Conservation (phyloP, 257 asterid genomes). For the Penstemon newberryi region DNA sequence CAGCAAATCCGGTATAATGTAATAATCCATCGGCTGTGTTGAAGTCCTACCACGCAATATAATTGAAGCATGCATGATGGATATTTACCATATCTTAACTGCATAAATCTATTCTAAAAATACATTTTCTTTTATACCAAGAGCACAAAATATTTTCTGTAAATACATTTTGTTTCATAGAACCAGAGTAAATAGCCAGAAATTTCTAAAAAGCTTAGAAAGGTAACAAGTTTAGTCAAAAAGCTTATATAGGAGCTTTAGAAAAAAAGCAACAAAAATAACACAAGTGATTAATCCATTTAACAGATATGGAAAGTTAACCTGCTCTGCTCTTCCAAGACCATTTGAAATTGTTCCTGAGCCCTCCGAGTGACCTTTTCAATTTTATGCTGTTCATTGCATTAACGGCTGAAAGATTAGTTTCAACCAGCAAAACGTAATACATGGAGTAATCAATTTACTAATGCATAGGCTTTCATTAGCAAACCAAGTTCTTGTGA, state of each 20-base stretch:
- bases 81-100: neutral
- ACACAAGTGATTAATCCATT: slow-evolving; percentile 17
- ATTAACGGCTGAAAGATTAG: slow-evolving; percentile 39
- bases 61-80: neutral
- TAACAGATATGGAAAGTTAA: slow-evolving; percentile 32
- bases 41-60: neutral
- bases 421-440: slow-evolving; percentile 30
- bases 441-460: slow-evolving; percentile 12
- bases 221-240: slow-evolving; percentile 8
- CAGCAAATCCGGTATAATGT: no score
- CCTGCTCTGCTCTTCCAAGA: slow-evolving; percentile 97
- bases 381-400: slow-evolving; percentile 73
- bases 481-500: slow-evolving; percentile 8
- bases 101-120: no score
- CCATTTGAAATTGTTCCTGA: slow-evolving; percentile 98
- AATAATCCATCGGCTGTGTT: no score
- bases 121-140: no score
- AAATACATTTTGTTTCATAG: neutral
- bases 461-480: slow-evolving; percentile 18
- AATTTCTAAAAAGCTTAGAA: neutral
- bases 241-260: slow-evolving; percentile 1
- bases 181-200: neutral
- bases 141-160: neutral
- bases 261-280: slow-evolving; percentile 18
- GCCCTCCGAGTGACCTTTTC: slow-evolving; percentile 96